Evolutionary conservation across 2,329 filamentous ascomycete species (phyloP).

Genomic region (Iodosphaeria phyllophila): DNA sequence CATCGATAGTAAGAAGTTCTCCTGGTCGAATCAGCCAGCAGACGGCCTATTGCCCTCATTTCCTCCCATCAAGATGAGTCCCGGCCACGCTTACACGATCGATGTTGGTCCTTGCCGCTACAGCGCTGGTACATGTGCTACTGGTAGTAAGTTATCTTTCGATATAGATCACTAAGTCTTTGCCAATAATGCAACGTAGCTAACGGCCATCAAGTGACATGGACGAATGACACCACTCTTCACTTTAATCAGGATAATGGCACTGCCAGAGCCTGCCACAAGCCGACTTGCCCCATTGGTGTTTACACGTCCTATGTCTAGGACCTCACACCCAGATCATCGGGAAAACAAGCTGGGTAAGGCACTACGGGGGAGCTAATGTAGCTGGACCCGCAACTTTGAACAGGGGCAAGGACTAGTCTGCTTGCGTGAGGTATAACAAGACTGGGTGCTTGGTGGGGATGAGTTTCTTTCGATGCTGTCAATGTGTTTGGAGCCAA

Average conservation of each 20-base stretch:
- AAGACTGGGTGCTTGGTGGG: no score
- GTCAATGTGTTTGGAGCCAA: no score
- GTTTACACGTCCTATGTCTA: slow-evolving; percentile 13
- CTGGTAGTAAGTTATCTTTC: slow-evolving; percentile 8
- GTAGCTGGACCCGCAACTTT: no score
- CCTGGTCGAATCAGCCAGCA: slow-evolving; percentile 13
- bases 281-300: slow-evolving; percentile 14
- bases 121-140: slow-evolving; percentile 11
- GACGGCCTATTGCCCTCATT: slow-evolving; percentile 10
- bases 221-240: slow-evolving; percentile 14
- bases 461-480: no score
- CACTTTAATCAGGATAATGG: slow-evolving; percentile 11
- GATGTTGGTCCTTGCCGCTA: slow-evolving; percentile 13
- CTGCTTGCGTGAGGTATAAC: no score
- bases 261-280: no score
- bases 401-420: no score
- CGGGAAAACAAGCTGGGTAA: no score
- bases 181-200: background rate
- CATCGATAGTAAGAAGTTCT: slow-evolving; percentile 11
- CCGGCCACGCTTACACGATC: slow-evolving; percentile 14
- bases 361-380: no score
- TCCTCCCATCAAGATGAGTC: slow-evolving; percentile 14
- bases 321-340: no score
- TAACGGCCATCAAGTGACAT: slow-evolving; percentile 8
- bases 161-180: background rate